phyloP scores from a whole-genome alignment of 78 protist genomes.

The Emiliania huxleyi region DNA sequence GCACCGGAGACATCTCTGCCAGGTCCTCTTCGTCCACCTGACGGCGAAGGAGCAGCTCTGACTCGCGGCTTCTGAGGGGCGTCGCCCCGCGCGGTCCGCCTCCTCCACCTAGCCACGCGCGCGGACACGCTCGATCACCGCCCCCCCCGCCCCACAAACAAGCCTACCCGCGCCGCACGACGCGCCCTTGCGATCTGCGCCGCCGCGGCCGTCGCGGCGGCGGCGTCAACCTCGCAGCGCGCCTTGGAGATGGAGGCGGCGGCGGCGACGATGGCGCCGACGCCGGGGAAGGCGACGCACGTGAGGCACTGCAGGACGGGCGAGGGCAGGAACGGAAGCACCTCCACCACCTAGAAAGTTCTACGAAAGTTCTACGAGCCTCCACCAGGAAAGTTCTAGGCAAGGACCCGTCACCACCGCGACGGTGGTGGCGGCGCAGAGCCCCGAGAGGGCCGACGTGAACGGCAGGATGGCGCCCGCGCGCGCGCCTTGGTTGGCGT shows the following conservation, averaged over 20 bases:
- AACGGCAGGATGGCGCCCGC: slow-evolving; percentile 9
- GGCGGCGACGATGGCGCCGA: background rate
- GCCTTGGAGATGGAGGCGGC: slow-evolving; percentile 14
- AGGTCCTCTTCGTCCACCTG: background rate
- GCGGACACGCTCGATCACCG: too few species aligned
- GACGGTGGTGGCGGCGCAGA: background rate
- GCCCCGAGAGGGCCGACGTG: slow-evolving; percentile 21
- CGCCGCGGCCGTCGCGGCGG: background rate
- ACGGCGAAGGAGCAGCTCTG: too few species aligned
- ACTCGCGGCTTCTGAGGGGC: too few species aligned
- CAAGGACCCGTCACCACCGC: background rate
- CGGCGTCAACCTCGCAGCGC: background rate
- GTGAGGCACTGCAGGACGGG: background rate
- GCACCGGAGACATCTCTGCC: background rate
- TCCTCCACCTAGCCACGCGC: too few species aligned
- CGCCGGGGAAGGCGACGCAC: background rate
- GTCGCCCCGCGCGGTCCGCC: too few species aligned
- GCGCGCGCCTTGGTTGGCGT: slow-evolving; percentile 23
- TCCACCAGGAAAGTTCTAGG: too few species aligned
- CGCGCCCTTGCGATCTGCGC: background rate
- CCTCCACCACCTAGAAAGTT: too few species aligned
- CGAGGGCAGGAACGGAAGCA: background rate
- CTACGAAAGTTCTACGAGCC: too few species aligned
- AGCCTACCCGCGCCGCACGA: too few species aligned
- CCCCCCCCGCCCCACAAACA: too few species aligned